Conservation (phyloP, 441 rosid genomes). For the Manihot esculenta region DNA sequence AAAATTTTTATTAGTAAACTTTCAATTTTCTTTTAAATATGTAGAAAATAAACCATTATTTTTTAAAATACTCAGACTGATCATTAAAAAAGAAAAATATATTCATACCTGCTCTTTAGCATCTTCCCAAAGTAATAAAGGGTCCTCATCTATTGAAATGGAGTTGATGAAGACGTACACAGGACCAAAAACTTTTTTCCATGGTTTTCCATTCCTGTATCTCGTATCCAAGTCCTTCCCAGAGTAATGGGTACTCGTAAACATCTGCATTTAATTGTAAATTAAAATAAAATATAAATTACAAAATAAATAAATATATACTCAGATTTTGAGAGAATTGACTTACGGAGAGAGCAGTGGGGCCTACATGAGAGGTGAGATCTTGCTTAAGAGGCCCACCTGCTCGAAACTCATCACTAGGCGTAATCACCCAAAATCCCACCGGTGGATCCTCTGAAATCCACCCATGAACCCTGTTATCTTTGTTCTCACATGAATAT, state of each 20-base stretch:
- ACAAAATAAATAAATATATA: not conserved
- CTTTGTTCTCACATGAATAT: constrained; percentile 72
- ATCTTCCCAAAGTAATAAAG: constrained; percentile 62
- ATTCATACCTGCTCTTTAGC: constrained; percentile 61
- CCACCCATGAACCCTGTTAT: constrained; percentile 80
- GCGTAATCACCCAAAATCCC: constrained; percentile 86
- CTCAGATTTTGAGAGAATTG: not conserved
- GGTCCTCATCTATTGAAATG: constrained; percentile 33
- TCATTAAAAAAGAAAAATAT: not conserved
- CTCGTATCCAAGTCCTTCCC: constrained; percentile 68
- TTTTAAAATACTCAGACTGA: no score
- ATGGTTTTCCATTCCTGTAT: constrained; percentile 54
- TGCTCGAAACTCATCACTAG: constrained; percentile 71
- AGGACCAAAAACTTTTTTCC: constrained; percentile 92
- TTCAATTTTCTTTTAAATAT: no score
- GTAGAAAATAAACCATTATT: no score
- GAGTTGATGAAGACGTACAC: constrained; percentile 62
- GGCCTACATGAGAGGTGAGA: constrained; percentile 87
- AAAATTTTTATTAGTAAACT: not conserved
- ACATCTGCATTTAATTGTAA: constrained; percentile 44
- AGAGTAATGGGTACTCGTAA: constrained; percentile 72
- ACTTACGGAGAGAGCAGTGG: constrained; percentile 59
- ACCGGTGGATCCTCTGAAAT: constrained; percentile 46
- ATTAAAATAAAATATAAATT: no score
- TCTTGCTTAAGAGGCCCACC: constrained; percentile 87